phyloP scores from a whole-genome alignment of 2,329 filamentous ascomycete species.

The Cladorrhinum sp. region DNA sequence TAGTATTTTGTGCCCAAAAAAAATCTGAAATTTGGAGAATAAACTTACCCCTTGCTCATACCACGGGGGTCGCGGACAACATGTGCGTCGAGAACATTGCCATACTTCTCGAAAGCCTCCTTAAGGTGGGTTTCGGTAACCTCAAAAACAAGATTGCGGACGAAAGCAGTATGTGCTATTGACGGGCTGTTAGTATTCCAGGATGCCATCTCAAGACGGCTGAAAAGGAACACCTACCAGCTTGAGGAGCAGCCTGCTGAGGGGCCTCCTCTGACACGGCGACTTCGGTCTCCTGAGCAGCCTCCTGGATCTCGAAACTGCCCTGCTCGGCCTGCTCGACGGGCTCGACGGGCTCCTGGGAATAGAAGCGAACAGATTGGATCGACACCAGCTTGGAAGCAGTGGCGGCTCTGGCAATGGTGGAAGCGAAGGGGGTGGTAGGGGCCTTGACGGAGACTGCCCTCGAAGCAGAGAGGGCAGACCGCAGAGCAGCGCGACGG shows the following conservation, averaged over 20 bases:
- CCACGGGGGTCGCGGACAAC: conserved; percentile 36
- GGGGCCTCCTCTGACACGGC: not conserved
- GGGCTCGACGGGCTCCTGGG: conserved; percentile 18
- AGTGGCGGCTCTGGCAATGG: conserved; percentile 17
- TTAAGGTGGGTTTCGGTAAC: conserved; percentile 34
- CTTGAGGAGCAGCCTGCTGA: not conserved
- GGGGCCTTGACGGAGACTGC: conserved; percentile 24
- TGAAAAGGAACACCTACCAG: not conserved
- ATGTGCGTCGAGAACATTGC: conserved; percentile 24
- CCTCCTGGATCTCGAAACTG: conserved; percentile 17
- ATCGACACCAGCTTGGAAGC: conserved; percentile 14
- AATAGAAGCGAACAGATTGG: conserved; percentile 31
- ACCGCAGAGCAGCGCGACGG: conserved; percentile 34
- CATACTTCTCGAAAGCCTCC: conserved; percentile 35
- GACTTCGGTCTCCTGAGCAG: conserved; percentile 9
- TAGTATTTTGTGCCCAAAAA: conserved; percentile 12
- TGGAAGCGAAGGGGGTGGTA: conserved; percentile 26
- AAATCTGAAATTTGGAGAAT: not conserved
- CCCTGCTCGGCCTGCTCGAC: conserved; percentile 4
- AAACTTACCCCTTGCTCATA: conserved; percentile 35
- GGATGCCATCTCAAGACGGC: not conserved
- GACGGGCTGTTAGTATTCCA: not conserved
- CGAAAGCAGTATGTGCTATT: conserved; percentile 26
- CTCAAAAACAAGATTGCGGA: conserved; percentile 38
- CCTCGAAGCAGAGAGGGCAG: conserved; percentile 32